These are phyloP conservation scores for Vachellia collinsii DNA, from an alignment of 306 rosid species.

Conservation along the genomic window DNA sequence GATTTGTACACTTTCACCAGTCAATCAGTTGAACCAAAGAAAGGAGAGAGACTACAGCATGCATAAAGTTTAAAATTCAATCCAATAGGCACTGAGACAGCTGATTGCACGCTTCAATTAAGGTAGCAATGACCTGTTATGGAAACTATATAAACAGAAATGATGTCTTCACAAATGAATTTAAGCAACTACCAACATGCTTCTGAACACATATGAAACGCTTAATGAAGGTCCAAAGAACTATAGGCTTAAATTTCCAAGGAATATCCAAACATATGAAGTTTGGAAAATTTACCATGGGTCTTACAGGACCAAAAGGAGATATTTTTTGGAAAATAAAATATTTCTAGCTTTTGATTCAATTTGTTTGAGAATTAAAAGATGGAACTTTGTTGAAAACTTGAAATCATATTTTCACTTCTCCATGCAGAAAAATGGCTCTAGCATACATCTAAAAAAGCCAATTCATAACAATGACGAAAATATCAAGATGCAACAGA, in stretches of 20 bases:
- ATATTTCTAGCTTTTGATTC: constrained; percentile 16
- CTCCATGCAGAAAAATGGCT: constrained; percentile 19
- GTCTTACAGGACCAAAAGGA: not conserved
- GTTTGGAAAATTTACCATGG: not conserved
- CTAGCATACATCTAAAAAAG: not conserved
- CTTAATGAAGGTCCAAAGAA: not conserved
- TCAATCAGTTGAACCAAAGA: not conserved
- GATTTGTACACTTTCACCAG: not conserved
- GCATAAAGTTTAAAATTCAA: not conserved
- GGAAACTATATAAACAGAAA: constrained; percentile 15
- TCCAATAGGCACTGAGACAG: not conserved
- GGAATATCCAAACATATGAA: not conserved
- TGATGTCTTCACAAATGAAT: constrained; percentile 13
- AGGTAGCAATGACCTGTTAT: not conserved
- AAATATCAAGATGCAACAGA: not conserved
- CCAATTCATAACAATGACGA: not conserved
- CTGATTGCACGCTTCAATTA: not conserved
- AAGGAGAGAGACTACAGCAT: not conserved
- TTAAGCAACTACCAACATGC: constrained; percentile 9
- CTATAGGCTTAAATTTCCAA: not conserved
- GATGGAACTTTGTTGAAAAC: constrained; percentile 5
- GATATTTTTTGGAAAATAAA: not conserved
- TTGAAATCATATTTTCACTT: constrained; percentile 16
- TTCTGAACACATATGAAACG: not conserved
- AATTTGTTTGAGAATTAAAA: not conserved